Base-by-base conservation (phyloP, 176 grass and related monocot genomes). In the Neostapfia colusana region DNA sequence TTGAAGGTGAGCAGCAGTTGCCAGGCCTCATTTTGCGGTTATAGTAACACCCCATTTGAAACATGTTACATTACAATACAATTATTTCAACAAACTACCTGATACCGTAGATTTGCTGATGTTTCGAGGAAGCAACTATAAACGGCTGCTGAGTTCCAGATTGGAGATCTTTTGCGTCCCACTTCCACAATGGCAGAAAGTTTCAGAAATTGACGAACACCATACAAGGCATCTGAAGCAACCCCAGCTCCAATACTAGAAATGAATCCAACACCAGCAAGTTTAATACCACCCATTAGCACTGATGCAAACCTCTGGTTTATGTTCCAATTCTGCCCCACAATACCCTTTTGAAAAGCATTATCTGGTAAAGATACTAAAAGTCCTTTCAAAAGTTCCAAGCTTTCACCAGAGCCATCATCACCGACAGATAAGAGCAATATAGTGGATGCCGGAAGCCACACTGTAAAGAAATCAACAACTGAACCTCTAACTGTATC, bases 401-500 rank as follows among this genome's bases (percentile, higher is more conserved):
- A 65, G 40, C 85, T 99, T 58, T 99, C 82, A 41, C 38, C 62
- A 70, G 95, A 86, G 58, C 89, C 90, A 84, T 95, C 82, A 6
- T 86, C 90, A 25, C 76, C 76, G 71, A 90, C 86, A 69, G 95
- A 90, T 58, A 99, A 80, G 81, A 99, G 90, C 0, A 89, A 99
- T 70, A 99, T 86, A 59, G 95, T 99, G 67, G 95, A 91, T 75
- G 95, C 91, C 56, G 95, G 95, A 69, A 99, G 91, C 95, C 95
- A 99, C 60, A 99, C 91, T 45, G 95, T 95, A 76, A 99, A 99
- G 78, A 99, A 99, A 37, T 99, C 95, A 72, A 99, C 95, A 75
- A 99, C 95, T 54, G 85, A 82, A 69, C 95, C 95, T 92, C 95
- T 94, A 64, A 99, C 88, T 48, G 91, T 95, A 79, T 99, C 95